Evolutionary conservation across 2,329 filamentous ascomycete genomes (phyloP).

Genomic region (Alternaria arborescens): DNA sequence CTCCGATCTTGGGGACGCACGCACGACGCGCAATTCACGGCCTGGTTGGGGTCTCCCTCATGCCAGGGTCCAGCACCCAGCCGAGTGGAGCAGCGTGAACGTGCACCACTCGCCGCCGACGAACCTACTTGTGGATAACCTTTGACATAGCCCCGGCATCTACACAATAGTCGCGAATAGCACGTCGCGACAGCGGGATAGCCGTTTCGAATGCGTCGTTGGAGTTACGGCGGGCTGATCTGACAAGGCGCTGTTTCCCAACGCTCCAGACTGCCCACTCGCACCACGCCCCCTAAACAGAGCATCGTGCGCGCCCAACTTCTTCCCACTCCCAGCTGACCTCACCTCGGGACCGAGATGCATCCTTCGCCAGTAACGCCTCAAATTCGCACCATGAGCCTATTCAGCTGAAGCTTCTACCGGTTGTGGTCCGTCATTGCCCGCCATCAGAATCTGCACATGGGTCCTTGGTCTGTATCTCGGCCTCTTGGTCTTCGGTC

Average conservation of each 20-base stretch:
- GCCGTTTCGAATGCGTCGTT: constrained; percentile 6
- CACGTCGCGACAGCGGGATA: neutral
- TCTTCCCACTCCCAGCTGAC: neutral
- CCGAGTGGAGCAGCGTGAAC: neutral
- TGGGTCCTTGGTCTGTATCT: constrained; percentile 2
- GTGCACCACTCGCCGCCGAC: neutral
- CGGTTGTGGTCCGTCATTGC: neutral
- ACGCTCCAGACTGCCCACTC: neutral
- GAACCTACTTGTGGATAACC: neutral
- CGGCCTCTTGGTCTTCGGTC: constrained; percentile 6
- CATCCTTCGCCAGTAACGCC: neutral
- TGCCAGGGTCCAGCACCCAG: neutral
- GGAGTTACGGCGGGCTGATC: neutral
- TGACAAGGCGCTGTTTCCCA: neutral
- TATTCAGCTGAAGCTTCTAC: neutral
- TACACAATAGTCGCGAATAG: neutral
- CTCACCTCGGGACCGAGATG: neutral
- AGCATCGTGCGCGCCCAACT: neutral
- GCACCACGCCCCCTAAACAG: constrained; percentile 1
- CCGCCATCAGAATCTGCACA: constrained; percentile 4
- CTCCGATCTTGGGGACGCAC: constrained; percentile 3
- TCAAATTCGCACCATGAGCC: neutral
- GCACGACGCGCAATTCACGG: constrained; percentile 3
- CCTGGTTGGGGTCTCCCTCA: neutral
- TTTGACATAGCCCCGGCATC: neutral